A percentile compares a stretch with the other conserved stretches of the same genome.
Evolutionary conservation across 2,329 filamentous ascomycete species (phyloP).

Genomic region (Penicillium sp.): DNA sequence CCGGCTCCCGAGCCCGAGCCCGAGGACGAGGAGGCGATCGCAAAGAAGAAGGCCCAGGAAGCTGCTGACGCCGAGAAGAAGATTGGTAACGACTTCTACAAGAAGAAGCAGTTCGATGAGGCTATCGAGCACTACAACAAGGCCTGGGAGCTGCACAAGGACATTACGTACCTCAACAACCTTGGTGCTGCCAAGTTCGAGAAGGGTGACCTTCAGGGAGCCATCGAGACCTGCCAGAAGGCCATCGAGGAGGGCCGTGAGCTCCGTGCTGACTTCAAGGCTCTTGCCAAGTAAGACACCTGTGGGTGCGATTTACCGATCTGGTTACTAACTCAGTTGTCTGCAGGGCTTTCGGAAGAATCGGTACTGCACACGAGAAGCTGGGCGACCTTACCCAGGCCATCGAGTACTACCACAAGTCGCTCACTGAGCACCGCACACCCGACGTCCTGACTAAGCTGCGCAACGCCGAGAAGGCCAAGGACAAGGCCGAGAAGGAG

Average conservation of each 20-base stretch:
- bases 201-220: constrained; percentile 84
- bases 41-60: constrained; percentile 82
- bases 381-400: constrained; percentile 68
- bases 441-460: constrained; percentile 90
- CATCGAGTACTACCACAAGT: constrained; percentile 82
- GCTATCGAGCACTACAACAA: constrained; percentile 91
- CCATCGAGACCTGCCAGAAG: constrained; percentile 76
- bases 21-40: constrained; percentile 71
- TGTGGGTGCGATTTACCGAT: too few species aligned
- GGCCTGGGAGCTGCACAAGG: constrained; percentile 89
- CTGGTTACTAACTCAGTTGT: too few species aligned
- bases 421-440: constrained; percentile 90
- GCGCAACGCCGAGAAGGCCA: constrained; percentile 76
- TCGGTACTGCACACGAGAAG: constrained; percentile 86
- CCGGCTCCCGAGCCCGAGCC: constrained; percentile 56
- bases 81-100: constrained; percentile 87
- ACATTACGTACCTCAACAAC: constrained; percentile 97
- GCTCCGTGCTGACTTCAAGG: constrained; percentile 91
- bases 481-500: constrained; percentile 63
- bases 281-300: constrained; percentile 91
- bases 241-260: constrained; percentile 83
- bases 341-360: too few species aligned
- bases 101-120: constrained; percentile 93
- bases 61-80: constrained; percentile 92
- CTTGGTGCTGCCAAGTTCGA: constrained; percentile 88